Conservation (phyloP, 495 filamentous ascomycete species). For the Evansstolkia leycettana region DNA sequence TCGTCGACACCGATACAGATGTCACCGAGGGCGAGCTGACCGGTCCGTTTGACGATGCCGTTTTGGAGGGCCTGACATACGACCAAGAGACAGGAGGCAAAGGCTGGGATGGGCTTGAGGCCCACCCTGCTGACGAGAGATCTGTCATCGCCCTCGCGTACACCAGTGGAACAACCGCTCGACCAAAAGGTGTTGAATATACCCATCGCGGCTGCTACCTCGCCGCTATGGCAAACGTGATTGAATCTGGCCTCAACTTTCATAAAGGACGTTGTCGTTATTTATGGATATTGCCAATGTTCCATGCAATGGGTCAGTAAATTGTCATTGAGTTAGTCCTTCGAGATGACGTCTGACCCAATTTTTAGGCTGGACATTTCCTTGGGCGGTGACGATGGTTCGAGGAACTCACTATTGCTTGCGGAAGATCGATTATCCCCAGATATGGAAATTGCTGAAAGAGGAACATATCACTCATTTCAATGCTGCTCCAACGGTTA, state of each 20-base stretch:
- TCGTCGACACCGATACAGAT: slow-evolving; percentile 82
- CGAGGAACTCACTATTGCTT: slow-evolving; percentile 91
- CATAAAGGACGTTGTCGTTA: slow-evolving; percentile 59
- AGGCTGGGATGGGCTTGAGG: slow-evolving; percentile 69
- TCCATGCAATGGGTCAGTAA: slow-evolving; percentile 69
- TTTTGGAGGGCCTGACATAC: slow-evolving; percentile 64
- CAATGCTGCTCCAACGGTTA: slow-evolving; percentile 92
- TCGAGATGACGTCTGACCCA: neutral
- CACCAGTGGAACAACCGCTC: slow-evolving; percentile 86
- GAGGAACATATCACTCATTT: slow-evolving; percentile 83
- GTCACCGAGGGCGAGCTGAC: slow-evolving; percentile 57
- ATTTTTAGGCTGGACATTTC: slow-evolving; percentile 55
- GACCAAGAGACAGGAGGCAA: slow-evolving; percentile 47
- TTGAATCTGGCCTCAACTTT: slow-evolving; percentile 76
- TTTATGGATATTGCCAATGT: slow-evolving; percentile 92
- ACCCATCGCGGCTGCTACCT: slow-evolving; percentile 83
- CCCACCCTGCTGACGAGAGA: slow-evolving; percentile 61
- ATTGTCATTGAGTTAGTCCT: neutral
- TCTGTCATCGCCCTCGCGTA: slow-evolving; percentile 75
- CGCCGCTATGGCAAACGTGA: slow-evolving; percentile 69
- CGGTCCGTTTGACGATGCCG: slow-evolving; percentile 74
- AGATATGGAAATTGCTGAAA: slow-evolving; percentile 82
- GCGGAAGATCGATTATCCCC: slow-evolving; percentile 84
- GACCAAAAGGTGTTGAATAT: slow-evolving; percentile 87
- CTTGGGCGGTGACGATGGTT: slow-evolving; percentile 83